Base-by-base conservation (phyloP, 345 rosid genomes). In the Mercurialis annua region DNA sequence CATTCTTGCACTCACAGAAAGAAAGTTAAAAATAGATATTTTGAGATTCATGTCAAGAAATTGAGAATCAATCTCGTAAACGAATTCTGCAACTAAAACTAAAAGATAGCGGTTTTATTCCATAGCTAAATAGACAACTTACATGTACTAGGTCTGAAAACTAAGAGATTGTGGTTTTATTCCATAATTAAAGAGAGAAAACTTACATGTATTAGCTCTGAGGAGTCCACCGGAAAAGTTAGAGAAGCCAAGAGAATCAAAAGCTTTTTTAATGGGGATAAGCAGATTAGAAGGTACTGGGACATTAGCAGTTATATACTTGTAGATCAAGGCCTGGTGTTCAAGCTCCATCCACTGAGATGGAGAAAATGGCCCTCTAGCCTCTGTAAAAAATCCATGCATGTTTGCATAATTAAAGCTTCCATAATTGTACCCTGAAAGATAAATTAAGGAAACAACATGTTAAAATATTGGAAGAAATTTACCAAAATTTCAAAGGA, bases 261-360 rank as follows among this genome's bases (percentile, higher is more conserved):
- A 70, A 36, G 88, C 74, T 64, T 82, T 87, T 64, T 76, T 85
- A 54, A 90, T 66, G 17, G 92, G 84, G 56, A 72, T 77, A 69
- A 90, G 84, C 54, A 90, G 67, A 73, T 87, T 83, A 48, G 89
- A 77, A 52, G 97, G 97, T 34, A 90, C 77, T 46, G 90, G 81
- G 49, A 78, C 87, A 72, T 86, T 85, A 69, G 83, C 81, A 15
- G 76, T 80, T 62, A 90, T 80, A 76, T 88, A 83, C 68, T 85
- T 86, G 78, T 81, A 88, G 83, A 90, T 90, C 90, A 83, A 78
- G 20, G 92, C 90, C 75, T 90, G 95, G 49, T 83, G 92, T 55
- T 90, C 85, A 38, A 90, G 77, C 77, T 90, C 97, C 62, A 81
- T 81, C 94, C 85, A 80, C 61, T 90, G 97, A 60, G 87, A 78